Evolutionary conservation across 2,329 filamentous ascomycete genomes (phyloP), one percentile per base, ranked within the genome.

Genomic region (Aspergillus brunneoviolaceus): DNA sequence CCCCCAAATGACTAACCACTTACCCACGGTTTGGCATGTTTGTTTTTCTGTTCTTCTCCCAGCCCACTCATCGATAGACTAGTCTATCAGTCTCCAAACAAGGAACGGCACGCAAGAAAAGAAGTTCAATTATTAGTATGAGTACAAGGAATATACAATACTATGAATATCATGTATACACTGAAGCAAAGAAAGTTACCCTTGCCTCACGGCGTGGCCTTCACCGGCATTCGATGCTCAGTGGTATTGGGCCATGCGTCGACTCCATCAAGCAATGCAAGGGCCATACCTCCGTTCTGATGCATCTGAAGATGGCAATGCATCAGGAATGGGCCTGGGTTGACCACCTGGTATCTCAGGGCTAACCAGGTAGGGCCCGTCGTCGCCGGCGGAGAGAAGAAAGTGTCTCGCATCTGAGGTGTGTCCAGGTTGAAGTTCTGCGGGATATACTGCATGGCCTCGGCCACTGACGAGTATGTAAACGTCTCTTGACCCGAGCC

Each of bases 381-480:
- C 7, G 60, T 54, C 2, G 78, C 70, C 4, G 68, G 57, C 1
- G 70, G 72, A 1, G 79, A 82, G 14, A 73, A 67, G 58, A 78
- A 81, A 0, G 76, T 79, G 67, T 89, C 87, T 19, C 84, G 73
- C 10, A 78, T 77, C 1, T 82, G 82, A 0, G 87, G 86, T 50
- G 82, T 80, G 0, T 79, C 76, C 4, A 88, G 72, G 69, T 89
- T 88, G 74, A 89, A 88, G 9, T 71, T 75, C 3, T 77, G 71
- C 0, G 85, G 84, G 0, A 76, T 72, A 4, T 75, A 77, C 16
- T 73, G 68, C 2, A 79, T 75, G 0, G 86, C 86, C 57, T 86
- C 82, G 0, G 79, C 83, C 0, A 87, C 82, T 0, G 78, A 79
- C 2, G 68, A 68, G 76, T 81, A 88, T 5, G 71, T 79, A 64